Conservation (phyloP, 2,329 filamentous ascomycete species). For the Diaporthe longicolla region DNA sequence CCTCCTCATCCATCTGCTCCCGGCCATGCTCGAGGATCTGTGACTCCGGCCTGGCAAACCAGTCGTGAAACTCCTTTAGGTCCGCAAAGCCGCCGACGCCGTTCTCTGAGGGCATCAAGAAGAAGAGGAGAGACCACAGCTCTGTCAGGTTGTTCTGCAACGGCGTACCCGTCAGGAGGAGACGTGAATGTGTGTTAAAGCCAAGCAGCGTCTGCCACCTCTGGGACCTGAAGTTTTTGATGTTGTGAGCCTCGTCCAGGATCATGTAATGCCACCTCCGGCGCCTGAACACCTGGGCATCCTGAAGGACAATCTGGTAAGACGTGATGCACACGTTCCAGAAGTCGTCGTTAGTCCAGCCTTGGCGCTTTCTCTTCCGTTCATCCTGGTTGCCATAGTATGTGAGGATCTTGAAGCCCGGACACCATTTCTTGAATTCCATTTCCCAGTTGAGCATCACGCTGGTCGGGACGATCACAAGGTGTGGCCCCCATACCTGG, state of each 20-base stretch:
- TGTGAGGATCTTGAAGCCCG: slow-evolving; percentile 96
- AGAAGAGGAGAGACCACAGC: slow-evolving; percentile 96
- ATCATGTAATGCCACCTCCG: slow-evolving; percentile 98
- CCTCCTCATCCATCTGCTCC: slow-evolving; percentile 94
- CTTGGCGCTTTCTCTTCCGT: slow-evolving; percentile 88
- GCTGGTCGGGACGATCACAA: slow-evolving; percentile 96
- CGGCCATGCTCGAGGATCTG: slow-evolving; percentile 96
- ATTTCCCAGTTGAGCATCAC: slow-evolving; percentile 99
- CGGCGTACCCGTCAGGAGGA: slow-evolving; percentile 93
- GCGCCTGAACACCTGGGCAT: slow-evolving; percentile 93
- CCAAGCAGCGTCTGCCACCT: slow-evolving; percentile 95
- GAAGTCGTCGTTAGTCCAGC: slow-evolving; percentile 92
- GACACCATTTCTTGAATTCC: slow-evolving; percentile 99
- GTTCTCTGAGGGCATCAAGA: slow-evolving; percentile 92
- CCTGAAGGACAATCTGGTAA: slow-evolving; percentile 95
- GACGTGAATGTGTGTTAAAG: slow-evolving; percentile 89
- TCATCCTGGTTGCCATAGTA: slow-evolving; percentile 97
- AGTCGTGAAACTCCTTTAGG: slow-evolving; percentile 94
- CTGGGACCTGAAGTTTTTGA: slow-evolving; percentile 99
- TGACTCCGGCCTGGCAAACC: slow-evolving; percentile 94
- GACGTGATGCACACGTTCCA: slow-evolving; percentile 99
- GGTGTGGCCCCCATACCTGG: slow-evolving; percentile 93
- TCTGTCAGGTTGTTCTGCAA: slow-evolving; percentile 98
- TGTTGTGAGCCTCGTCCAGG: slow-evolving; percentile 98
- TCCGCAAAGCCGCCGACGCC: slow-evolving; percentile 93